Base-by-base conservation (phyloP, 352 stramenopile species). In the Blastocystis sp. region DNA sequence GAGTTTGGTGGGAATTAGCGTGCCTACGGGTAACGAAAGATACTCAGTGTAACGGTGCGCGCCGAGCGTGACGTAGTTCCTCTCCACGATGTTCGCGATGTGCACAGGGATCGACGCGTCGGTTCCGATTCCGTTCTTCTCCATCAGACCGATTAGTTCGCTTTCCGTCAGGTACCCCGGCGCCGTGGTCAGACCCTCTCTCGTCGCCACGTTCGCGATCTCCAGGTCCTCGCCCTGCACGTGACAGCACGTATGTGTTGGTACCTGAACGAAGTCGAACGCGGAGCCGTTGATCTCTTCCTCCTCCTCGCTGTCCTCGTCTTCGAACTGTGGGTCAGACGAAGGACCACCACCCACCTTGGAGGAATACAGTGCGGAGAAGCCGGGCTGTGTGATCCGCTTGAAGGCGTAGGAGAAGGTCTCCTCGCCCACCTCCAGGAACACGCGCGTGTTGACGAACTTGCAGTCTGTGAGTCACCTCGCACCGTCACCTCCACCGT, bases 31-130 rank as follows among this genome's bases (percentile, higher is more conserved):
- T 45, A 26, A 90, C 31, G 90, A 61, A 21, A 69, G 37, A 26
- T 70, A 33, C 24, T 78, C 89, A 39, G 63, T 90, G 2, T 37
- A 37, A 55, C 79, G 79, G 21, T 79, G 16, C 24, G 63, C 70
- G 76, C 90, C 90, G 24, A 95, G 65, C 6, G 90, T 88, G 1
- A 95, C 93, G 80, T 95, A 95, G 55, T 94, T 94, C 2, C 93
- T 91, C 62, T 93, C 92, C 12, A 92, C 91, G 74, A 95, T 95
- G 88, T 95, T 95, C 88, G 92, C 93, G 59, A 95, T 95, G 77
- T 95, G 93, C 1, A 93, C 90, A 13, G 93, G 90, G 82, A 95
- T 95, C 26, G 90, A 93, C 1, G 93, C 93, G 88, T 95, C 93
- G 13, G 93, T 95, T 21, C 93, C 93, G 66, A 95, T 95, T 26